phyloP scores from a whole-genome alignment of 345 rosid species.

The Linum trigynum region DNA sequence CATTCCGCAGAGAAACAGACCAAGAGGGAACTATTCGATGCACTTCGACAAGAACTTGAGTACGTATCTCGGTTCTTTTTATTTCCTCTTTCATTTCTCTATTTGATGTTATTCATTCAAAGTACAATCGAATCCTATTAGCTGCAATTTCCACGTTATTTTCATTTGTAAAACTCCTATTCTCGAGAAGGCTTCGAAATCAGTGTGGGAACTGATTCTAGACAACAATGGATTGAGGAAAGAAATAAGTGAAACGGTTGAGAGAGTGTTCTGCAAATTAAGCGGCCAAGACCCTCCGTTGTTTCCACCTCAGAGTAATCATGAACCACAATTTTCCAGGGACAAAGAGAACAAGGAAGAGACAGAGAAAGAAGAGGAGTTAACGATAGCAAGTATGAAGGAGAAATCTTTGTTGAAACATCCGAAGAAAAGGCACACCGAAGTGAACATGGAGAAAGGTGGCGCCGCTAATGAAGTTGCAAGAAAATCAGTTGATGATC shows the following conservation, averaged over 20 bases:
- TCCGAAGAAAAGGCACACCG: constrained; percentile 14
- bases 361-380: constrained; percentile 11
- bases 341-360: constrained; percentile 25
- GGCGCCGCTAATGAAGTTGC: not conserved
- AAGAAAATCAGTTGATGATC: not conserved
- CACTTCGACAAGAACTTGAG: constrained; percentile 87
- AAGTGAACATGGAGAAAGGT: constrained; percentile 33
- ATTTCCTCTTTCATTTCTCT: not conserved
- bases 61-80: constrained; percentile 14
- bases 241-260: no score
- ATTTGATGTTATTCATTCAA: not conserved
- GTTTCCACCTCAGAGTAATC: constrained; percentile 26
- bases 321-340: constrained; percentile 25
- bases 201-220: constrained; percentile 91
- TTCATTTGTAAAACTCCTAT: constrained; percentile 28
- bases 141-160: constrained; percentile 1
- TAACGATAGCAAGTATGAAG: constrained; percentile 20
- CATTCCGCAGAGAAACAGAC: constrained; percentile 89
- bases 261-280: no score
- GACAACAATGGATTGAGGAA: constrained; percentile 59
- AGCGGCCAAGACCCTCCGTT: no score
- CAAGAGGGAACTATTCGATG: constrained; percentile 77
- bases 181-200: constrained; percentile 47
- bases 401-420: constrained; percentile 29
- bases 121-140: not conserved